A percentile compares a stretch with the other conserved stretches of the same genome.
Evolutionary conservation across 352 stramenopile genomes (phyloP).

Genomic region (Phytopythium montanum): DNA sequence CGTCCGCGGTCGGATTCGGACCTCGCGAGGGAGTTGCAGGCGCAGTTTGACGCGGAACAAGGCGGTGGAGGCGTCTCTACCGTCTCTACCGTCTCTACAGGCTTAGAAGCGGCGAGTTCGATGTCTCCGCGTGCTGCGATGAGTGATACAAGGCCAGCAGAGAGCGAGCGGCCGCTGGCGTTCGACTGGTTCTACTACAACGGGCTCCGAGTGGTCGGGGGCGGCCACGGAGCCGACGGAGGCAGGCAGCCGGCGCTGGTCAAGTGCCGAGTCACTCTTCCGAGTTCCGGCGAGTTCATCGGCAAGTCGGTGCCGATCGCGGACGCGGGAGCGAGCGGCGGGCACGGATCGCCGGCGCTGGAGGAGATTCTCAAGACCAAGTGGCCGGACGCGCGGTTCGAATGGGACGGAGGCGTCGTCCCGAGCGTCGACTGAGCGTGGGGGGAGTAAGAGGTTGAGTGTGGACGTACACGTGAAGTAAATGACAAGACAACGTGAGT

Average conservation of each 20-base stretch:
- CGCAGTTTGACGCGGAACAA: slow-evolving; percentile 67
- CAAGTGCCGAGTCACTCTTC: slow-evolving; percentile 36
- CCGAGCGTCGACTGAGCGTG: slow-evolving; percentile 57
- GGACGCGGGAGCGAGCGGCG: slow-evolving; percentile 30
- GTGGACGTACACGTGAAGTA: too few relatives aligned
- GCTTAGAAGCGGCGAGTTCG: neutral
- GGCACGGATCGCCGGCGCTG: slow-evolving; percentile 43
- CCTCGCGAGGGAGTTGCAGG: slow-evolving; percentile 63
- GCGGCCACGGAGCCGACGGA: neutral
- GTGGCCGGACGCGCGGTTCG: slow-evolving; percentile 47
- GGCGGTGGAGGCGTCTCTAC: neutral
- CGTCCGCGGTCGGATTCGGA: slow-evolving; percentile 65
- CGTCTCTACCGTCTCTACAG: neutral
- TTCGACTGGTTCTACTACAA: slow-evolving; percentile 43
- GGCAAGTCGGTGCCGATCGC: slow-evolving; percentile 63
- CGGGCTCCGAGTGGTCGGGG: slow-evolving; percentile 7
- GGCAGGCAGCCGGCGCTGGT: slow-evolving; percentile 29
- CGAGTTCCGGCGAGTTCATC: slow-evolving; percentile 46
- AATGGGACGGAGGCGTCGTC: slow-evolving; percentile 37
- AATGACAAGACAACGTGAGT: too few relatives aligned
- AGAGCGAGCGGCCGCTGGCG: slow-evolving; percentile 5
- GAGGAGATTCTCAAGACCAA: slow-evolving; percentile 83
- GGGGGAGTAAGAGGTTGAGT: too few relatives aligned
- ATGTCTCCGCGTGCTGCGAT: neutral
- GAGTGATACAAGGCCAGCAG: slow-evolving; percentile 1